Evolutionary conservation across 306 rosid species (phyloP), one percentile per base, ranked within the genome.

Genomic region (Luffa acutangula): DNA sequence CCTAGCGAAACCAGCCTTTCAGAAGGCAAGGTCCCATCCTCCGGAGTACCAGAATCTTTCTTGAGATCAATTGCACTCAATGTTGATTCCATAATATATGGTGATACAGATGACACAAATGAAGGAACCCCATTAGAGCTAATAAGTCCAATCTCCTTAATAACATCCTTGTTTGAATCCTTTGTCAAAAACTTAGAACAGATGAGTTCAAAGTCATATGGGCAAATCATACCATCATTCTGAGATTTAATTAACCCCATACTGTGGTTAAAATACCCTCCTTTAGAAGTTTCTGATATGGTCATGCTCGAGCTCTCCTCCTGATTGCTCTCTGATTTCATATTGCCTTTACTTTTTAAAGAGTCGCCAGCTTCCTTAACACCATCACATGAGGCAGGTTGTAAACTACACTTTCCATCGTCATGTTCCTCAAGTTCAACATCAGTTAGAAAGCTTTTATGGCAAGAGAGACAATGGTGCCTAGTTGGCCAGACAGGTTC

Each of bases 391-490:
- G 81, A 79, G 4, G 71, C 81, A 41, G 84, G 79, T 79, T 80
- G 88, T 75, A 88, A 83, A 84, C 43, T 83, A 85, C 98, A 96
- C 84, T 79, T 89, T 13, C 94, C 92, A 82, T 91, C 91, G 80
- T 72, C 86, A 81, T 96, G 99, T 56, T 85, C 90, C 81, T 91
- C 94, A 83, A 91, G 89, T 80, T 93, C 98, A 79, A 31, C 83
- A 88, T 90, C 94, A 80, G 81, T 83, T 36, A 17, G 64, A 80
- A 90, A 83, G 65, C 93, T 90, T 86, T 75, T 89, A 87, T 96
- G 99, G 83, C 99, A 96, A 85, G 84, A 91, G 77, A 86, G 82
- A 87, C 99, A 96, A 83, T 93, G 99, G 49, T 80, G 81, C 84
- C 98, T 89, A 82, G 85, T 84, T 74, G 96, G 89, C 94, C 92